Percentiles rank a stretch among this genome's conserved stretches.
Conservation (phyloP, 352 stramenopile genomes). For the Phytophthora chlamydospora region DNA sequence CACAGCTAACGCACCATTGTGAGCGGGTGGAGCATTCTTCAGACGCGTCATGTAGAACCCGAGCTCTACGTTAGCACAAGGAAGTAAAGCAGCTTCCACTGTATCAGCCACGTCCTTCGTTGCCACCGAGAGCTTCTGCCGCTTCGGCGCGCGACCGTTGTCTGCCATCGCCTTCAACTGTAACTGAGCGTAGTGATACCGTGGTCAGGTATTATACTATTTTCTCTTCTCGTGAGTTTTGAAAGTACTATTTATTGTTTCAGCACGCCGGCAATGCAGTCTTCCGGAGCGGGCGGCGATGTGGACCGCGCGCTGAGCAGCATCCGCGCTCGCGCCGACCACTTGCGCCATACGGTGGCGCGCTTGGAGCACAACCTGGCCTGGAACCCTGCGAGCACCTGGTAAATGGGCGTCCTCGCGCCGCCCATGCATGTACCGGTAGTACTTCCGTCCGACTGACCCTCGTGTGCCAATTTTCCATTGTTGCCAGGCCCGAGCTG, state of each 20-base stretch:
- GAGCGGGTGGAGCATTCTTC: constrained; percentile 33
- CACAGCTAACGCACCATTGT: constrained; percentile 49
- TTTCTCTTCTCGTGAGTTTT: too few species aligned
- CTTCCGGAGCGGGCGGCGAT: constrained; percentile 50
- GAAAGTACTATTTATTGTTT: background rate
- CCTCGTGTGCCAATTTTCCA: background rate
- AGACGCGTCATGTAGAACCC: constrained; percentile 52
- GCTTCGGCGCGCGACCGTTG: constrained; percentile 21
- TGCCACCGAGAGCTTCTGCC: constrained; percentile 23
- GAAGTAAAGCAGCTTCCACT: background rate
- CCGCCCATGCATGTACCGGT: background rate
- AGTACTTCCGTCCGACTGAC: too few species aligned
- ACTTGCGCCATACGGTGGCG: constrained; percentile 78
- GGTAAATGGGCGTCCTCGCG: constrained; percentile 33
- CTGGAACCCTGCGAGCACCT: constrained; percentile 83
- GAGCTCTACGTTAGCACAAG: background rate
- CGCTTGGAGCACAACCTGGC: constrained; percentile 80
- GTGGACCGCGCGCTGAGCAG: constrained; percentile 81
- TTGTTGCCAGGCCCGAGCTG: constrained; percentile 64
- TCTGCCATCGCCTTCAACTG: constrained; percentile 22
- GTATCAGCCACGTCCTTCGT: background rate
- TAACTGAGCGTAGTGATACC: too few species aligned
- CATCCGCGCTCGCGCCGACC: constrained; percentile 81
- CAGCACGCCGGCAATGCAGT: constrained; percentile 36
- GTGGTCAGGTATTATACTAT: background rate